Conservation (phyloP, 768 basidiomycete species). For the Podaxis sp. region DNA sequence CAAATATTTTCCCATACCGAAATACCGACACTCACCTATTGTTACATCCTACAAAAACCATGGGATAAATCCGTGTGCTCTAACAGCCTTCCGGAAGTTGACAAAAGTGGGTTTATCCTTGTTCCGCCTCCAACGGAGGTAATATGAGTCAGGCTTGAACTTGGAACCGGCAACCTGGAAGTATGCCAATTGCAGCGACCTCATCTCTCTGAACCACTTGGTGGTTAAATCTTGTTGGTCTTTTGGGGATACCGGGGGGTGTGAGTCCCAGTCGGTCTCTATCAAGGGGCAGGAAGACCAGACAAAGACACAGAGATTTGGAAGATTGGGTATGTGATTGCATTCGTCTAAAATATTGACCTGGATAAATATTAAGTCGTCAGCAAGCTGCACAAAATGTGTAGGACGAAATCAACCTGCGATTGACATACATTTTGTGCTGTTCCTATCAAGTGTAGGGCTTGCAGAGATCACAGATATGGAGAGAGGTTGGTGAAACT, state of each 20-base stretch:
- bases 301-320: background rate
- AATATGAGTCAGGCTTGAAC: background rate
- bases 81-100: background rate
- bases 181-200: background rate
- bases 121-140: background rate
- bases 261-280: background rate
- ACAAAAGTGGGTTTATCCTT: background rate
- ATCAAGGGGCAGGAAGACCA: background rate
- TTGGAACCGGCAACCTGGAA: background rate
- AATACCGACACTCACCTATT: too few species aligned
- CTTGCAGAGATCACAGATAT: background rate
- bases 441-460: background rate
- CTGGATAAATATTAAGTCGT: background rate
- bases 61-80: background rate
- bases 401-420: too few species aligned
- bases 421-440: background rate
- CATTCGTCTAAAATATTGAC: background rate
- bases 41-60: background rate
- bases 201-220: background rate
- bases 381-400: background rate
- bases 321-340: background rate
- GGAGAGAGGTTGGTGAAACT: background rate
- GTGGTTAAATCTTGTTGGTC: background rate
- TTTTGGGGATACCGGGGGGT: background rate
- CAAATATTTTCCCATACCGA: too few species aligned